These are phyloP conservation scores for Beauveria asiatica DNA, from an alignment of 2,329 filamentous ascomycete genomes.

Conservation along the genomic window DNA sequence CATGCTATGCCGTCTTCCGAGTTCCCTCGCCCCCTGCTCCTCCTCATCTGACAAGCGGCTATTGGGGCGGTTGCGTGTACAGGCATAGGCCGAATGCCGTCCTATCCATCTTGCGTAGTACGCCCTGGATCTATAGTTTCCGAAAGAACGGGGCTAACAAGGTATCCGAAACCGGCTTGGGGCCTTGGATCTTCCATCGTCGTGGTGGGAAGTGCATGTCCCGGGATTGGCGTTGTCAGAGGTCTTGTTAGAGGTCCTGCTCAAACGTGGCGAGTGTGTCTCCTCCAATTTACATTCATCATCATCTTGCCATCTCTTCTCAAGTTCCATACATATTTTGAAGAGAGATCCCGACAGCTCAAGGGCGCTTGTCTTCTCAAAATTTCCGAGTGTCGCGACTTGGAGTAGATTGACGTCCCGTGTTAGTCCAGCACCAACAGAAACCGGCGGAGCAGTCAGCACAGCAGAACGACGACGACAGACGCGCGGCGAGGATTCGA, in stretches of 20 bases:
- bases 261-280: not conserved
- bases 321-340: not conserved
- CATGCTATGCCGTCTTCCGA: not conserved
- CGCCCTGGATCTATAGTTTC: not conserved
- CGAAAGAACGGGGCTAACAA: conserved; percentile 5
- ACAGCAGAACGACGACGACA: not conserved
- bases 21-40: not conserved
- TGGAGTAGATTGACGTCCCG: not conserved
- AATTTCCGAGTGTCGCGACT: not conserved
- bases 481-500: not conserved
- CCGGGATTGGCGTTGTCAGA: conserved; percentile 3
- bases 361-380: too few species aligned
- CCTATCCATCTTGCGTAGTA: not conserved
- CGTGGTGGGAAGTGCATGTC: not conserved
- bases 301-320: not conserved
- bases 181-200: not conserved
- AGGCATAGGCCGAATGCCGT: not conserved
- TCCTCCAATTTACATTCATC: conserved; percentile 6
- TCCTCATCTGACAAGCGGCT: not conserved
- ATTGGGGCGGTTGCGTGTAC: not conserved
- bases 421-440: not conserved
- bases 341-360: too few species aligned
- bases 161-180: conserved; percentile 2
- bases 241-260: not conserved
- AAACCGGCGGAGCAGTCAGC: not conserved